phyloP scores from a whole-genome alignment of 805 yeast genomes.

The Hanseniaspora valbyensis region DNA sequence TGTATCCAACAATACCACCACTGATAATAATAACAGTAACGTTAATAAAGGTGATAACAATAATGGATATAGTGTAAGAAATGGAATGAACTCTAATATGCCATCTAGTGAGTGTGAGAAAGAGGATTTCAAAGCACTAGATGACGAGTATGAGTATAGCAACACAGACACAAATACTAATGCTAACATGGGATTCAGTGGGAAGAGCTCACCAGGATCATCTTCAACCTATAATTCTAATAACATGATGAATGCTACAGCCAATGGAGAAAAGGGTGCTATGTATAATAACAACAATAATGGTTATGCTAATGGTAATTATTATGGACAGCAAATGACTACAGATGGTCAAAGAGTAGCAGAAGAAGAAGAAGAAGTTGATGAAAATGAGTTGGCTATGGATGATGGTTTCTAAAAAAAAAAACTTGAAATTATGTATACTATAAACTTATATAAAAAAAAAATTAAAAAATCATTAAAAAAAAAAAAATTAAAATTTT shows the following conservation, averaged over 20 bases:
- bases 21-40: background rate
- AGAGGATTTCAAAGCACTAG: constrained; percentile 9
- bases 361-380: background rate
- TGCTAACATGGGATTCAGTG: background rate
- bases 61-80: background rate
- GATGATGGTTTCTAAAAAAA: constrained; percentile 14
- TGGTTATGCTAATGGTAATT: background rate
- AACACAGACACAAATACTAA: background rate
- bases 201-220: background rate
- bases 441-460: background rate
- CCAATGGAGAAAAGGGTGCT: background rate
- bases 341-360: background rate
- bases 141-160: constrained; percentile 4
- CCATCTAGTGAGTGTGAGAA: no score
- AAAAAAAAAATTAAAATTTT: no score
- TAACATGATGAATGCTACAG: background rate
- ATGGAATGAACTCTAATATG: no score
- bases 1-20: background rate
- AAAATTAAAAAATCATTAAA: no score
- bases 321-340: background rate
- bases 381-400: constrained; percentile 8
- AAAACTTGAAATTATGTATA: background rate
- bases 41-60: no score
- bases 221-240: background rate
- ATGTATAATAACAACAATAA: background rate